phyloP scores from a whole-genome alignment of 768 basidiomycete species.

The Lentinula sp. region DNA sequence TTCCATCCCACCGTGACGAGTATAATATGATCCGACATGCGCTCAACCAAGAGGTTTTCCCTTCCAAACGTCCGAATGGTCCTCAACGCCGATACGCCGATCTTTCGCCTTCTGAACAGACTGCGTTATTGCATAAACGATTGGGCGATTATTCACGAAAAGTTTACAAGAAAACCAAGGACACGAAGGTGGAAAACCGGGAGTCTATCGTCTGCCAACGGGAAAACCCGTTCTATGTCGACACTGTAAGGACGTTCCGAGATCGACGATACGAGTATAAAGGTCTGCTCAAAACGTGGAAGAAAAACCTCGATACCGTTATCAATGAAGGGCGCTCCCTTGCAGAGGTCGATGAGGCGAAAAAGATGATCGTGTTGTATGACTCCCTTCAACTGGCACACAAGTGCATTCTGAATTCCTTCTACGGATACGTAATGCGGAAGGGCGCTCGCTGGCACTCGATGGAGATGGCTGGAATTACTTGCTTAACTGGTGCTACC shows the following conservation, averaged over 20 bases:
- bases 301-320: slow-evolving; percentile 88
- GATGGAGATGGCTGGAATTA: slow-evolving; percentile 99
- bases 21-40: slow-evolving; percentile 99
- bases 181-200: slow-evolving; percentile 90
- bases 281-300: slow-evolving; percentile 97
- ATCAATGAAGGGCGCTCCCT: slow-evolving; percentile 61
- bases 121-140: slow-evolving; percentile 89
- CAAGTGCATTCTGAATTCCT: slow-evolving; percentile 99
- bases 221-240: slow-evolving; percentile 98
- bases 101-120: slow-evolving; percentile 79
- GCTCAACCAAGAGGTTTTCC: slow-evolving; percentile 90
- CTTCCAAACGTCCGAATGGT: slow-evolving; percentile 67
- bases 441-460: slow-evolving; percentile 99
- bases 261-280: slow-evolving; percentile 99
- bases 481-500: slow-evolving; percentile 93
- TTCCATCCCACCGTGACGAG: slow-evolving; percentile 95
- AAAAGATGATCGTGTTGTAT: slow-evolving; percentile 98
- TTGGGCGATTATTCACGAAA: slow-evolving; percentile 98
- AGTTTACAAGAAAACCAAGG: slow-evolving; percentile 98
- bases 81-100: slow-evolving; percentile 81
- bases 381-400: slow-evolving; percentile 98
- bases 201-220: slow-evolving; percentile 95
- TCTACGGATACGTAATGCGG: slow-evolving; percentile 99
- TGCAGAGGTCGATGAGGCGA: slow-evolving; percentile 91
- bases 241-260: slow-evolving; percentile 94